Percentiles rank a stretch among this genome's conserved stretches.
phyloP scores from a whole-genome alignment of 331 rosid genomes.

The Quercus phellos region DNA sequence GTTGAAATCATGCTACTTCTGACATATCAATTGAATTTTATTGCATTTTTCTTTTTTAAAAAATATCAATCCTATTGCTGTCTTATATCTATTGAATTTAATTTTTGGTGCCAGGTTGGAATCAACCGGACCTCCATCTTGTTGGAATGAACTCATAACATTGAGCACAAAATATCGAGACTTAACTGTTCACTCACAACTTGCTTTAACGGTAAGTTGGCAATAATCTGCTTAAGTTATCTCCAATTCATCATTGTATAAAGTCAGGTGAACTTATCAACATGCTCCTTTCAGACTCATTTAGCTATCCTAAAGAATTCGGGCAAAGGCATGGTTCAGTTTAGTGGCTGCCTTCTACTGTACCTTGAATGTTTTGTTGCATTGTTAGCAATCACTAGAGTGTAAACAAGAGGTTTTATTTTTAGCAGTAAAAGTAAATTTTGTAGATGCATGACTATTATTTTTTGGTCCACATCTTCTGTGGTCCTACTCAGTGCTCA shows the following conservation, averaged over 20 bases:
- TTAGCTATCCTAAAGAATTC: not conserved
- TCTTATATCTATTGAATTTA: slow-evolving; percentile 12
- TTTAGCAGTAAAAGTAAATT: not conserved
- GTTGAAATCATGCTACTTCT: not conserved
- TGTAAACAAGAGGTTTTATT: not conserved
- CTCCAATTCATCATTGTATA: not conserved
- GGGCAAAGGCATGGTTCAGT: not conserved
- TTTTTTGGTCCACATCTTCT: not conserved
- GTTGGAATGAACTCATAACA: slow-evolving; percentile 85
- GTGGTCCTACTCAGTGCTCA: not conserved
- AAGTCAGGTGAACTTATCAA: not conserved
- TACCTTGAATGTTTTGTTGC: not conserved
- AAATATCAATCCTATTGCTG: not conserved
- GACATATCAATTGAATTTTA: not conserved
- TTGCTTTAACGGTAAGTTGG: slow-evolving; percentile 71
- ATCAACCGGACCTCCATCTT: slow-evolving; percentile 65
- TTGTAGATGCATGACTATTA: not conserved
- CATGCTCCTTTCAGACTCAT: not conserved
- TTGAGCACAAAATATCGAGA: slow-evolving; percentile 86
- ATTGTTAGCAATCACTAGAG: not conserved
- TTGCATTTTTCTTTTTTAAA: not conserved
- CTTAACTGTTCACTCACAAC: slow-evolving; percentile 88
- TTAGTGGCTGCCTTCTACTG: not conserved
- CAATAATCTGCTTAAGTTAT: not conserved
- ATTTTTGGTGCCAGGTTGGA: slow-evolving; percentile 60